These are phyloP conservation scores for Cantharellus cinnabarinus DNA, from an alignment of 768 basidiomycete species.

Conservation along the genomic window DNA sequence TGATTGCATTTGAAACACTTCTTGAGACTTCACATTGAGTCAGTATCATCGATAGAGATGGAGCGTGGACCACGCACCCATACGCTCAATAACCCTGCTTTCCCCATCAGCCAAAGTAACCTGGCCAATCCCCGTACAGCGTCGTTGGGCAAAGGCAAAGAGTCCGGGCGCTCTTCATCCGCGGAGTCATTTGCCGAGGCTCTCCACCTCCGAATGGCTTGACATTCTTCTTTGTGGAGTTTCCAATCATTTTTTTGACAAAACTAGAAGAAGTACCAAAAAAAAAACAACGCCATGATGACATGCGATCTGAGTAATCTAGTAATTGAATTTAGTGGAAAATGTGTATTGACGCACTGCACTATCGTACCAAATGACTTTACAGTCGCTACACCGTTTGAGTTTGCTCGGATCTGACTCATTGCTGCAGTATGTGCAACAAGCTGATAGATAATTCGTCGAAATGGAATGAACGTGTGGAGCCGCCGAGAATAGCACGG, in stretches of 20 bases:
- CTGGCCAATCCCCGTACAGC: slow-evolving; percentile 63
- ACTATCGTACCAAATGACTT: slow-evolving; percentile 54
- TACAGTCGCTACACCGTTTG: slow-evolving; percentile 49
- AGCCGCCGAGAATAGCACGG: slow-evolving; percentile 31
- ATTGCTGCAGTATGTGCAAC: slow-evolving; percentile 52
- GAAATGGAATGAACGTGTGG: slow-evolving; percentile 51
- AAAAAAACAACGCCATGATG: neutral
- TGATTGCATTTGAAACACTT: slow-evolving; percentile 53
- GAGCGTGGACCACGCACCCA: slow-evolving; percentile 30
- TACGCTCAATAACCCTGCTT: slow-evolving; percentile 28
- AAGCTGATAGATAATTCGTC: slow-evolving; percentile 31
- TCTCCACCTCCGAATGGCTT: slow-evolving; percentile 27
- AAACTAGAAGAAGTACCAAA: slow-evolving; percentile 18
- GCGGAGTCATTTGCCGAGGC: slow-evolving; percentile 11
- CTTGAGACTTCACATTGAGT: slow-evolving; percentile 24
- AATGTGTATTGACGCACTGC: slow-evolving; percentile 23
- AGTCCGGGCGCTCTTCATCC: slow-evolving; percentile 5
- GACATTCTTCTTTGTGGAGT: slow-evolving; percentile 61
- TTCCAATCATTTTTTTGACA: slow-evolving; percentile 63
- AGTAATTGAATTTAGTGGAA: neutral
- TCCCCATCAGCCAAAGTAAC: slow-evolving; percentile 44
- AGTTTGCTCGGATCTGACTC: slow-evolving; percentile 14
- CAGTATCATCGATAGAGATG: neutral
- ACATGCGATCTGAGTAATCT: slow-evolving; percentile 1
- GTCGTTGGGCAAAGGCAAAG: slow-evolving; percentile 42